Evolutionary conservation across 306 rosid species (phyloP), one percentile per base, ranked within the genome.

Genomic region (Rubus idaeus): DNA sequence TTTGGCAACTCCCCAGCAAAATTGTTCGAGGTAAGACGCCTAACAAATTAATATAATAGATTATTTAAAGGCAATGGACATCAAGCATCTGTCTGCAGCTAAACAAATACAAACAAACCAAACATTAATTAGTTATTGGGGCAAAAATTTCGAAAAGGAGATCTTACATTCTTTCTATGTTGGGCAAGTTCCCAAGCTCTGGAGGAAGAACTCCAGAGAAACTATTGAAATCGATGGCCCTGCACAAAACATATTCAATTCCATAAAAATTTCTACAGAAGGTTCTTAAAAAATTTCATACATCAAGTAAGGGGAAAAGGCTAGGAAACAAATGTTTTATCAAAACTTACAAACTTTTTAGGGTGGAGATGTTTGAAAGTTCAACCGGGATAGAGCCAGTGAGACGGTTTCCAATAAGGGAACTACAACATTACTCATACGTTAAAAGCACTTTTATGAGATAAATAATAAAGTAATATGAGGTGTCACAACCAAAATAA

Each of bases 381-480:
- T 86, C 97, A 72, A 58, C 73, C 35, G 97, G 97, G 56, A 93
- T 86, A 45, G 87, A n/a, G 76, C 96, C 96, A 0, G 94, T 81
- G 60, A 93, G 18, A 37, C 87, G 86, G 60, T 93, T 93, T 79
- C 85, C 90, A 39, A 71, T 1, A 67, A 93, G 72, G 52, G 96
- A 80, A 60, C 97, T 93, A 77, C 67, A 77, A 42, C 8, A 23
- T 23, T 21, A 75, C 53, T 62, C 12, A 23, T 45, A 35, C 26
- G 10, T 40, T 16, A 72, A 1, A 40, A 49, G 50, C 71, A 49
- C 68, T 63, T 37, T 5, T 37, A 63, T 63, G 21, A 63, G 35
- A 18, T 7, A 7, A 63, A 18, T 14, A 5, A 26, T n/a, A n/a
- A n/a, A n/a, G n/a, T n/a, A n/a, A n/a, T n/a, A n/a, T n/a, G n/a